These are phyloP conservation scores for Myriosclerotinia duriaeana DNA, from an alignment of 2,329 filamentous ascomycete genomes.

Conservation along the genomic window DNA sequence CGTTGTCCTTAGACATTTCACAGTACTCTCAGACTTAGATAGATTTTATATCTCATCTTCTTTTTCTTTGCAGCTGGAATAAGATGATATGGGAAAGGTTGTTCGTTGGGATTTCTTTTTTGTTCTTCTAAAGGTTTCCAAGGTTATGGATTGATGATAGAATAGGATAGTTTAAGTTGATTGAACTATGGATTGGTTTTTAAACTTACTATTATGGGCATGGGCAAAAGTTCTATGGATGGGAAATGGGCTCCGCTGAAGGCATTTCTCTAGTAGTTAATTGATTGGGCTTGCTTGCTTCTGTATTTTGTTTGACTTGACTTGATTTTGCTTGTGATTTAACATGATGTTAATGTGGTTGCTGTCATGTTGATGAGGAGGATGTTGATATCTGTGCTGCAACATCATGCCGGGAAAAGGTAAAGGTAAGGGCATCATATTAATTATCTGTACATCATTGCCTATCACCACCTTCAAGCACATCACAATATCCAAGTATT, in stretches of 20 bases:
- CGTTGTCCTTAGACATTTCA: not conserved
- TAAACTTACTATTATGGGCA: not conserved
- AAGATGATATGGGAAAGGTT: not conserved
- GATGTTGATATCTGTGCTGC: not conserved
- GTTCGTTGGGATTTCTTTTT: slow-evolving; percentile 8
- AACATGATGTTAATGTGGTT: not conserved
- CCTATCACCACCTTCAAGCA: not conserved
- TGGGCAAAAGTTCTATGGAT: not conserved
- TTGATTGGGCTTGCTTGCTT: slow-evolving; percentile 10
- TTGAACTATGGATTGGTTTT: not conserved
- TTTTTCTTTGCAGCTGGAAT: not conserved
- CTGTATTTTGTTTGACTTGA: not conserved
- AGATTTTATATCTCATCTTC: slow-evolving; percentile 9
- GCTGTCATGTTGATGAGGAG: not conserved
- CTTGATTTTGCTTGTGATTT: not conserved
- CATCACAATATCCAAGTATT: not conserved
- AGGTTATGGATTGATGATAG: not conserved
- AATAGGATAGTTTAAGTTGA: not conserved
- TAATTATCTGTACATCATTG: not conserved
- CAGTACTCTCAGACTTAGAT: slow-evolving; percentile 3
- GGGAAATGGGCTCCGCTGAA: slow-evolving; percentile 11
- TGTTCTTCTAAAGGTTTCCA: not conserved
- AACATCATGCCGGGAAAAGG: not conserved
- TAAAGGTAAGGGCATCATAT: not conserved
- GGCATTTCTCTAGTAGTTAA: slow-evolving; percentile 2